Base-by-base conservation (phyloP, 106 monocot genomes). In the Acanthochlamys bracteata region DNA sequence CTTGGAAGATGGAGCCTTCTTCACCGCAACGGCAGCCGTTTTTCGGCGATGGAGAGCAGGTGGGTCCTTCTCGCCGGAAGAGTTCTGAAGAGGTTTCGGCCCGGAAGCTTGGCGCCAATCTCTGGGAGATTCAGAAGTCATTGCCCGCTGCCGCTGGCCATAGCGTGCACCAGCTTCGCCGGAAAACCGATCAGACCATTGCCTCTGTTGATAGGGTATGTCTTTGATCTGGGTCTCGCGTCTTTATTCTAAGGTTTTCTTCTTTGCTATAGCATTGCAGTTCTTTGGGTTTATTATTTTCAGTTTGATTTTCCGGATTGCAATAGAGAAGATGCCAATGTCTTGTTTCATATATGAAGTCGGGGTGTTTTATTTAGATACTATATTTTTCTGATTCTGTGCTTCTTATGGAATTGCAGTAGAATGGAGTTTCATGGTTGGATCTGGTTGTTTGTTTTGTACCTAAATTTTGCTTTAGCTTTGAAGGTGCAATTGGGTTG, bases 71-170 rank as follows among this genome's bases (percentile, higher is more conserved):
- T 33, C 33, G 33, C 33, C 33, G 33, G 33, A 33, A 6, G 33
- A 33, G 33, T 33, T 33, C 51, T 41, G 75, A 46, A 61, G 61
- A 61, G 24, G 70, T 74, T 4, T 83, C 87, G 1, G 87, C 83
- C 0, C 66, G 87, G 54, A 69, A 83, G 74, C 83, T 87, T 4
- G 83, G 74, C 3, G 83, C 87, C 11, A 72, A 71, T n/a, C 74
- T 87, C 22, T 89, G 88, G 88, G 84, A 81, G 73, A 73, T 78
- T 4, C 81, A 81, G 75, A 73, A 68, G 11, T 20, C 73, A 39
- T 39, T 21, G 61, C 39, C 43, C 24, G 65, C 20, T 39, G 45
- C 24, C 39, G 24, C n/a, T 16, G 26, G 20, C n/a, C 43, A 10
- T 39, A 41, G 41, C 55, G 67, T 23, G 55, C 57, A 17, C 49